Conservation (phyloP, 2,329 filamentous ascomycete genomes). For the Fusarium sororula region DNA sequence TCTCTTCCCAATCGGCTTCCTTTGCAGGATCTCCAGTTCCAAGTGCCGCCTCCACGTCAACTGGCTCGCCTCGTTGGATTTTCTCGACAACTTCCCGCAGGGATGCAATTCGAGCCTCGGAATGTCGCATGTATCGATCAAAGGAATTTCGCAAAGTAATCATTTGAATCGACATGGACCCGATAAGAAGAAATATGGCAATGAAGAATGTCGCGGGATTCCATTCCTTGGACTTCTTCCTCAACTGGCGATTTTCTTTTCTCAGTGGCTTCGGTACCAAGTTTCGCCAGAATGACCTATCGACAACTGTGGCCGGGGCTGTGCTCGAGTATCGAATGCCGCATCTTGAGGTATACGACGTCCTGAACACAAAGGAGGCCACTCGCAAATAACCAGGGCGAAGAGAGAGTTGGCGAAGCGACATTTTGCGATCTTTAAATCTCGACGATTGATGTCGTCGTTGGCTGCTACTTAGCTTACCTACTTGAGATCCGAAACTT, state of each 20-base stretch:
- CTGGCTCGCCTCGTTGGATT: slow-evolving; percentile 75
- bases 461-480: background rate
- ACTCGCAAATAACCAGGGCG: slow-evolving; percentile 3
- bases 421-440: slow-evolving; percentile 22
- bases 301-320: slow-evolving; percentile 59
- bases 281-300: slow-evolving; percentile 73
- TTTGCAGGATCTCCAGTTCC: slow-evolving; percentile 79
- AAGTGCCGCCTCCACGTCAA: slow-evolving; percentile 84
- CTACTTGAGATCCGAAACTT: background rate
- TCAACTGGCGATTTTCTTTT: slow-evolving; percentile 49
- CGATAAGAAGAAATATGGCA: slow-evolving; percentile 84
- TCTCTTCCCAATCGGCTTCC: slow-evolving; percentile 89
- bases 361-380: background rate
- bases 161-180: slow-evolving; percentile 95
- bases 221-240: slow-evolving; percentile 69
- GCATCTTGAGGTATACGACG: background rate
- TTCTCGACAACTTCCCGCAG: slow-evolving; percentile 79
- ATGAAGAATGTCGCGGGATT: slow-evolving; percentile 87
- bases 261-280: slow-evolving; percentile 75
- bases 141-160: slow-evolving; percentile 82
- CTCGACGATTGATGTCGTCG: slow-evolving; percentile 6
- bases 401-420: slow-evolving; percentile 14
- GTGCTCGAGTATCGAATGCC: slow-evolving; percentile 49
- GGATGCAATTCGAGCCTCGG: slow-evolving; percentile 80
- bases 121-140: slow-evolving; percentile 74